Percentiles rank a stretch among this genome's conserved stretches.
These are phyloP conservation scores for Persicaria maculosa DNA, from an alignment of 148 eudicot species.

Conservation along the genomic window DNA sequence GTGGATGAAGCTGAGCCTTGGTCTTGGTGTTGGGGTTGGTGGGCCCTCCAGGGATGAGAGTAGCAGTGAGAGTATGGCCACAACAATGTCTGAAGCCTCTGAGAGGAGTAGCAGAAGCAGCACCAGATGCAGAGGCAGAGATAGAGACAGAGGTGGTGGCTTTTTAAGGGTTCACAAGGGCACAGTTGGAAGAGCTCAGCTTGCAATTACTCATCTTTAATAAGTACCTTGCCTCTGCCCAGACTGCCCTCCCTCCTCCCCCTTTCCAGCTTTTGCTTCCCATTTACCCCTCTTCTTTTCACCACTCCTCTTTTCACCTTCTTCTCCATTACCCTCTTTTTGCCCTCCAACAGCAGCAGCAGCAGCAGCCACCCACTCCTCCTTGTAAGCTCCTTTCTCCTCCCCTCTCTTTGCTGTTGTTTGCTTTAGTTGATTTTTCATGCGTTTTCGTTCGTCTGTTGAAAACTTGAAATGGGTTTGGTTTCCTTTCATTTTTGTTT, in stretches of 20 bases:
- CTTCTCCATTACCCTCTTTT: neutral
- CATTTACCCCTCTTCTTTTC: slow-evolving; percentile 15
- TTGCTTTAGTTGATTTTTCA: neutral
- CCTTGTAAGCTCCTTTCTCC: neutral
- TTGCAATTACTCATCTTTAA: slow-evolving; percentile 30
- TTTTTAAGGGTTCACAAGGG: slow-evolving; percentile 20
- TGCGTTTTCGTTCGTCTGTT: neutral
- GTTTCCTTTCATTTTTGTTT: neutral
- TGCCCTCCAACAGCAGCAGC: neutral
- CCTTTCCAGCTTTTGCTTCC: slow-evolving; percentile 32
- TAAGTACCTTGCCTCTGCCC: slow-evolving; percentile 26
- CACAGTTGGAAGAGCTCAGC: slow-evolving; percentile 34
- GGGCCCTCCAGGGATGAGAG: slow-evolving; percentile 11
- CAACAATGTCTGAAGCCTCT: neutral
- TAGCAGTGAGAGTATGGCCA: slow-evolving; percentile 12
- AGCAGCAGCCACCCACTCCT: neutral
- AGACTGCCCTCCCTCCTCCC: slow-evolving; percentile 11
- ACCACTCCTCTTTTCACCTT: neutral
- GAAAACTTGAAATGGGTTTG: neutral
- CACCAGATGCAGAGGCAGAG: slow-evolving; percentile 22
- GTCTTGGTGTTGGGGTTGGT: slow-evolving; percentile 28
- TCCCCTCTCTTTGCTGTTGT: neutral
- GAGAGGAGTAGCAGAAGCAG: slow-evolving; percentile 16
- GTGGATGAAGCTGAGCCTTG: slow-evolving; percentile 25
- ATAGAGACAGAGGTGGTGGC: slow-evolving; percentile 17